phyloP scores from a whole-genome alignment of 2,329 filamentous ascomycete species.

The Nothopassalora personata region DNA sequence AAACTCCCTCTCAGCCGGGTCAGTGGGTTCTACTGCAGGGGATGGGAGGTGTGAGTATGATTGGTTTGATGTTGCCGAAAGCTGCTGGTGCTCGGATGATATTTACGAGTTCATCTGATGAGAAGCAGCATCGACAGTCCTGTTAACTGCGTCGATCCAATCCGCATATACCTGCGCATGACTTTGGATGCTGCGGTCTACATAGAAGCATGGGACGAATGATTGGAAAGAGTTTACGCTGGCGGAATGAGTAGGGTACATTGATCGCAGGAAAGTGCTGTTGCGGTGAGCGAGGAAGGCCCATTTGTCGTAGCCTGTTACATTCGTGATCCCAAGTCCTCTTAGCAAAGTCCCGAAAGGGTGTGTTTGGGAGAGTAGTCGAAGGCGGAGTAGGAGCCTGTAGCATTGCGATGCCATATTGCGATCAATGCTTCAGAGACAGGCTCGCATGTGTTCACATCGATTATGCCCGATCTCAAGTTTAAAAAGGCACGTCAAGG shows the following conservation, averaged over 20 bases:
- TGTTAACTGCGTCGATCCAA: too few relatives aligned
- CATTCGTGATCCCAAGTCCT: conserved; percentile 5
- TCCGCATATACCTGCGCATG: conserved; percentile 13
- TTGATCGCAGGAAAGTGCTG: conserved; percentile 9
- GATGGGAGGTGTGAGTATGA: too few relatives aligned
- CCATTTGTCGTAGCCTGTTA: conserved; percentile 6
- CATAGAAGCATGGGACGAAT: conserved; percentile 13
- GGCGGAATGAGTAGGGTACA: conserved; percentile 12
- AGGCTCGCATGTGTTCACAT: conserved; percentile 13
- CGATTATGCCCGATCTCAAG: conserved; percentile 12
- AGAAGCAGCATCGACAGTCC: too few relatives aligned
- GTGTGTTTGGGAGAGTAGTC: conserved; percentile 7
- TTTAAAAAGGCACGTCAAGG: too few relatives aligned
- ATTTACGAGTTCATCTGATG: too few relatives aligned
- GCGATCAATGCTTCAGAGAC: conserved; percentile 6
- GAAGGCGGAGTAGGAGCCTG: conserved; percentile 5
- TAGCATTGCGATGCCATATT: conserved; percentile 14
- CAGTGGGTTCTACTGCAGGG: too few relatives aligned
- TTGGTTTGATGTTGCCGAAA: too few relatives aligned
- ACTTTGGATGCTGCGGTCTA: conserved; percentile 12
- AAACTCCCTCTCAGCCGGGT: too few relatives aligned
- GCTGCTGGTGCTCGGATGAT: too few relatives aligned
- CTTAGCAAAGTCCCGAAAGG: background rate
- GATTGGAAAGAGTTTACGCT: conserved; percentile 7
- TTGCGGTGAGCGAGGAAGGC: conserved; percentile 5